These are phyloP conservation scores for Lolium rigidum DNA, from an alignment of 176 grass and related monocot genomes.

Conservation along the genomic window DNA sequence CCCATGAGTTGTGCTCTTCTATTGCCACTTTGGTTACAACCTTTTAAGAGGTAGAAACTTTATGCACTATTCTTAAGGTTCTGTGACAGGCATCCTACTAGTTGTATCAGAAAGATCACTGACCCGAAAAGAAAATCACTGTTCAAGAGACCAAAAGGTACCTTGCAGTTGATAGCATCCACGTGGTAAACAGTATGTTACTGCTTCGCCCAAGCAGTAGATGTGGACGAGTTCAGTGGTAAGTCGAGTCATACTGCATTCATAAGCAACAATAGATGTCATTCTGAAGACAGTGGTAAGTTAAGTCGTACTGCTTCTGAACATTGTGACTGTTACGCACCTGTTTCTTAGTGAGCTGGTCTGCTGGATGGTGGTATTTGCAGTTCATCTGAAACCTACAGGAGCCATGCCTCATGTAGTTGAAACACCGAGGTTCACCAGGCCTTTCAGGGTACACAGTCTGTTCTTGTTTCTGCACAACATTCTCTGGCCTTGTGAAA, in stretches of 20 bases:
- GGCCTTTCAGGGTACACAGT: constrained; percentile 53
- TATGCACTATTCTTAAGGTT: neutral
- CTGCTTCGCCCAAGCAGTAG: constrained; percentile 16
- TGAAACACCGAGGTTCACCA: constrained; percentile 42
- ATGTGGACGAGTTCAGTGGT: constrained; percentile 3
- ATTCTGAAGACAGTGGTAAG: neutral
- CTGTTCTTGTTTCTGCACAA: constrained; percentile 27
- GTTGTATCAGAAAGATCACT: neutral
- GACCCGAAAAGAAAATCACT: neutral
- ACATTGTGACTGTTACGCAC: neutral
- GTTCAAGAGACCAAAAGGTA: constrained; percentile 4
- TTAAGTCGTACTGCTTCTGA: neutral
- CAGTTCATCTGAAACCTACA: constrained; percentile 52
- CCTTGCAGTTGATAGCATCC: constrained; percentile 27
- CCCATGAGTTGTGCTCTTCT: too few species aligned
- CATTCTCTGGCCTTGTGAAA: too few species aligned
- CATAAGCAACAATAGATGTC: constrained; percentile 33
- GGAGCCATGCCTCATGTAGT: constrained; percentile 62
- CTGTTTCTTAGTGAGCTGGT: constrained; percentile 24
- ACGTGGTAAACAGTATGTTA: neutral
- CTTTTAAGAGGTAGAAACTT: neutral
- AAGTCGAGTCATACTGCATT: neutral
- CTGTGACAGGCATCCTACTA: neutral
- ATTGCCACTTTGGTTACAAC: neutral
- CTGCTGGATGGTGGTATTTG: constrained; percentile 34